phyloP scores from a whole-genome alignment of 2,329 filamentous ascomycete species.

The Seiridium cupressi region DNA sequence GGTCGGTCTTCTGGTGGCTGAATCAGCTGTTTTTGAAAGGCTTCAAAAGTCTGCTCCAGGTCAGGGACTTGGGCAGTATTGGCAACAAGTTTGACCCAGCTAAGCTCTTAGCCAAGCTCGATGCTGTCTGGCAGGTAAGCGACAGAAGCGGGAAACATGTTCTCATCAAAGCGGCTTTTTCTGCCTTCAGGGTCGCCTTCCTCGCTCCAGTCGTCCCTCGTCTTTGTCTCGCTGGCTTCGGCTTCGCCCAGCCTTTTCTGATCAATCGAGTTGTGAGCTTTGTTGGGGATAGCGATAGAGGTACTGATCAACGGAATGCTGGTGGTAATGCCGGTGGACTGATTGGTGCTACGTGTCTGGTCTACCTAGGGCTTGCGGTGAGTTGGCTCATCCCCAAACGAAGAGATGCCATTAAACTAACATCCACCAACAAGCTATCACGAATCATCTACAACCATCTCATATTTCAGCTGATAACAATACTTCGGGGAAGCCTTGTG shows the following conservation, averaged over 20 bases:
- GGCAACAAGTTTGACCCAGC: background rate
- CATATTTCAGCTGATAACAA: constrained; percentile 9
- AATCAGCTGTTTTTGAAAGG: background rate
- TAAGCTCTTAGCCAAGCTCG: background rate
- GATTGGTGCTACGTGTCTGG: background rate
- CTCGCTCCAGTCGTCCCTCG: background rate
- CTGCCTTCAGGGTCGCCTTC: background rate
- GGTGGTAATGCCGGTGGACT: background rate
- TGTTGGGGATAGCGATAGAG: background rate
- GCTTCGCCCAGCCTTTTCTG: constrained; percentile 4
- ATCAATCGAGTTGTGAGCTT: background rate
- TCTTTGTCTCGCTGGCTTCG: constrained; percentile 1
- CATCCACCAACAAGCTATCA: background rate
- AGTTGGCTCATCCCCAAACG: background rate
- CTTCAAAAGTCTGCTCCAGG: background rate
- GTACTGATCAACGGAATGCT: background rate
- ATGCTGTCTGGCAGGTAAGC: background rate
- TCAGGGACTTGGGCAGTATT: background rate
- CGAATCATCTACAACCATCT: background rate
- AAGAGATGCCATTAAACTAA: background rate
- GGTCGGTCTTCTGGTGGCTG: background rate
- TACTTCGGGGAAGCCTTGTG: constrained; percentile 30
- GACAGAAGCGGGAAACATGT: background rate
- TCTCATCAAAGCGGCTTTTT: background rate
- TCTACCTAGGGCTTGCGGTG: constrained; percentile 1